Base-by-base conservation (phyloP, 2,329 filamentous ascomycete genomes). In the Phoma sp. region DNA sequence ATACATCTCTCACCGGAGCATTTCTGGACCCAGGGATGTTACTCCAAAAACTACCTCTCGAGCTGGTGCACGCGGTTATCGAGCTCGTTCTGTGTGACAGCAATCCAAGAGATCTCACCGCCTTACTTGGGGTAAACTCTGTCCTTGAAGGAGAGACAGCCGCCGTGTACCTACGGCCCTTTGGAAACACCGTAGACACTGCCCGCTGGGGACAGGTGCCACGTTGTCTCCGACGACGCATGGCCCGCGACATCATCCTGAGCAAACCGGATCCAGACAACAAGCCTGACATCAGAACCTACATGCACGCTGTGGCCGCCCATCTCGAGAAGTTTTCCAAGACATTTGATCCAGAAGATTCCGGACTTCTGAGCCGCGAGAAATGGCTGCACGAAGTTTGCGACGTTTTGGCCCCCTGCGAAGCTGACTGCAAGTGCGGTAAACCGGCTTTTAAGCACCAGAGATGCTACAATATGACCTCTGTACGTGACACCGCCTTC, bases 371-470 rank as follows among this genome's bases (percentile, higher is more conserved):
- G 4, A 47, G 19, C 32, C 37, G 22, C 2, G 4, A 17, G 3
- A 17, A 41, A 21, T 48, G 43, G 51, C n/a, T 47, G 17, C 6
- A 32, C 4, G 32, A 53, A 6, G 27, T 49, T 10, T 17, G 33
- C 15, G 19, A 41, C 7, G 15, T 53, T 2, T 24, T 47, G 7
- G 43, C 51, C 4, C 43, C 33, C 0, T 15, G 8, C 10, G 47
- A 37, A 31, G 39, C 38, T n/a, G 47, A 50, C 17, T 50, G 47
- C 13, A 4, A 22, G 6, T 37, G 47, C 17, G 50, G 50, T 6
- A 48, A 48, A 9, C 43, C 51, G 4, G 43, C 51, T 17, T 48
- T 48, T 15, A 8, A 38, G 32, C 51, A 43, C 38, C 27, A 15
- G 3, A 53, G 8, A n/a, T 53, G 51, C n/a, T 25, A 48, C 25